Conservation (phyloP, 257 asterid species). For the Cynanchum wilfordii region DNA sequence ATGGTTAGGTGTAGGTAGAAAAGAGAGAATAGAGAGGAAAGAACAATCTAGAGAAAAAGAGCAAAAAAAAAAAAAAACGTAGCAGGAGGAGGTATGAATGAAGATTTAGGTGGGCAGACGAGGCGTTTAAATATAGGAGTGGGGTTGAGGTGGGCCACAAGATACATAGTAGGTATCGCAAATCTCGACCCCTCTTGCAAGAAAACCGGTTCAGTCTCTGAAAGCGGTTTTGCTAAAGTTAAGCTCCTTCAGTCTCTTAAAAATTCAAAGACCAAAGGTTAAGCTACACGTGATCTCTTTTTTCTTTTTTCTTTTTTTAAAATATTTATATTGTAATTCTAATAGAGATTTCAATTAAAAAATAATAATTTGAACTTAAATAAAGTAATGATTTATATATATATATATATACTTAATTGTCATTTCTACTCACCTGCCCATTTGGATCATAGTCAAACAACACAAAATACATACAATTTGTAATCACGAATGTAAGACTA, state of each 20-base stretch:
- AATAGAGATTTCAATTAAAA: no score
- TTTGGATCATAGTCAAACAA: no score
- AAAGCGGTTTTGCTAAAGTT: neutral
- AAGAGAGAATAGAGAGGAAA: slow-evolving; percentile 1
- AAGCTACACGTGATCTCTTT: no score
- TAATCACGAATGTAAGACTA: no score
- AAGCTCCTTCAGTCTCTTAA: neutral
- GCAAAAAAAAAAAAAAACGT: neutral
- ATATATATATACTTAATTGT: no score
- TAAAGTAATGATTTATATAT: no score
- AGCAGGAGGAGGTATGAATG: neutral
- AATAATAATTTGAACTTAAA: no score
- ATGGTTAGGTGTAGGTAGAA: slow-evolving; percentile 23
- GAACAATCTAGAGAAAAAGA: neutral
- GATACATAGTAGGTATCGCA: slow-evolving; percentile 34
- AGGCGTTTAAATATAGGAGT: slow-evolving; percentile 18
- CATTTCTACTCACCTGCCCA: no score
- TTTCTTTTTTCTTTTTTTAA: no score
- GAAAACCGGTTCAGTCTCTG: slow-evolving; percentile 17
- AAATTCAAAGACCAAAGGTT: no score
- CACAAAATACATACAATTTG: no score
- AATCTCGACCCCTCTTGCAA: slow-evolving; percentile 50
- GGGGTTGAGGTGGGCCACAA: neutral
- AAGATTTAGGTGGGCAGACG: neutral
- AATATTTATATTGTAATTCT: no score